Conservation (phyloP, 306 rosid genomes). For the Lathyrus oleraceus region DNA sequence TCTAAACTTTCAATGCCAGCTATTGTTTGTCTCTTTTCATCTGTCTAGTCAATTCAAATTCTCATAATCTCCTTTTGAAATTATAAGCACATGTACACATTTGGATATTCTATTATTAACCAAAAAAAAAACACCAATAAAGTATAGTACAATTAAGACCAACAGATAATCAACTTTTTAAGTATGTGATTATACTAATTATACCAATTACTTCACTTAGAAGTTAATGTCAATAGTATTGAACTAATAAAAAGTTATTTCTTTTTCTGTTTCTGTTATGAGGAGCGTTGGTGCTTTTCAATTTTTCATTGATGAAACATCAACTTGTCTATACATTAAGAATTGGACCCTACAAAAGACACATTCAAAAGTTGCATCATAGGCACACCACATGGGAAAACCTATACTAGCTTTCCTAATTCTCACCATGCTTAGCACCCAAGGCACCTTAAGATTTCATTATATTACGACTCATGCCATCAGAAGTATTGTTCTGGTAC, state of each 20-base stretch:
- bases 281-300: constrained; percentile 19
- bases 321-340: constrained; percentile 19
- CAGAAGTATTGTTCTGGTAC: not conserved
- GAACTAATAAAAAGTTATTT: constrained; percentile 26
- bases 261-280: not conserved
- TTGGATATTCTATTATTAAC: not conserved
- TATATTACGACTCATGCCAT: constrained; percentile 35
- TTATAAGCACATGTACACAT: constrained; percentile 1
- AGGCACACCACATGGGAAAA: constrained; percentile 44
- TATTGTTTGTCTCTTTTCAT: constrained; percentile 22
- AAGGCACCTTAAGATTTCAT: constrained; percentile 38
- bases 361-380: constrained; percentile 28
- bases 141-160: not conserved
- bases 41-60: constrained; percentile 28
- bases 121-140: not conserved
- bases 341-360: constrained; percentile 26
- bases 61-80: constrained; percentile 10
- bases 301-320: not conserved
- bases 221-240: constrained; percentile 11
- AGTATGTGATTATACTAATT: not conserved
- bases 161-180: not conserved
- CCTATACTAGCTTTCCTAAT: constrained; percentile 40
- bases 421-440: constrained; percentile 54
- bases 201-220: not conserved
- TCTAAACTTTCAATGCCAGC: constrained; percentile 31